Conservation (phyloP, 2,329 filamentous ascomycete genomes). For the Orbilia oligospora region DNA sequence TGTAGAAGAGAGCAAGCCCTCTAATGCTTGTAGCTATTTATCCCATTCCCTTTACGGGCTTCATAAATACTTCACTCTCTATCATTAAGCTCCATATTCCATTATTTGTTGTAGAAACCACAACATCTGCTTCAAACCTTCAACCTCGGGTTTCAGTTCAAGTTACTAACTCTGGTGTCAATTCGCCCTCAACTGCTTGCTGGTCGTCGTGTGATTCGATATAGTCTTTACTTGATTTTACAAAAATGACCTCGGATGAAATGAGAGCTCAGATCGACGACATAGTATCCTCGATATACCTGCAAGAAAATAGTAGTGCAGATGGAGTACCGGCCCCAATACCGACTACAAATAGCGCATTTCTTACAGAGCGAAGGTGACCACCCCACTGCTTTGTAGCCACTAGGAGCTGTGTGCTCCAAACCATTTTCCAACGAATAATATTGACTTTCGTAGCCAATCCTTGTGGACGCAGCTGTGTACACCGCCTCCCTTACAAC, state of each 20-base stretch:
- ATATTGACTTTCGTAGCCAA: slow-evolving; percentile 50
- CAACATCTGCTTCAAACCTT: background rate
- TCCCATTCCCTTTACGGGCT: background rate
- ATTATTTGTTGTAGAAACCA: background rate
- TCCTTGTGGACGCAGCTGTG: slow-evolving; percentile 98
- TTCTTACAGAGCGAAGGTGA: slow-evolving; percentile 60
- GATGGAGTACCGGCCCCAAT: slow-evolving; percentile 62
- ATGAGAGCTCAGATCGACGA: slow-evolving; percentile 42
- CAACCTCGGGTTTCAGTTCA: background rate
- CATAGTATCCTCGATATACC: slow-evolving; percentile 62
- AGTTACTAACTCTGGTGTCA: background rate
- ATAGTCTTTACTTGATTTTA: slow-evolving; percentile 49
- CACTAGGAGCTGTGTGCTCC: background rate
- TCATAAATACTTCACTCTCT: background rate
- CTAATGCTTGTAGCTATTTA: background rate
- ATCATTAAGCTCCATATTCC: too few species aligned
- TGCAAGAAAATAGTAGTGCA: slow-evolving; percentile 59
- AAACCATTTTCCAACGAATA: background rate
- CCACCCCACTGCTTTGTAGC: background rate
- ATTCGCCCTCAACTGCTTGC: background rate
- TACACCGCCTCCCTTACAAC: slow-evolving; percentile 91
- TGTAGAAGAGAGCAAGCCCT: background rate
- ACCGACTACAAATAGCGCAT: slow-evolving; percentile 47
- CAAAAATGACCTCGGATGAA: slow-evolving; percentile 42
- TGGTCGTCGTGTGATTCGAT: background rate